Conservation (phyloP, 305 asterid species). For the Lippia alba region DNA sequence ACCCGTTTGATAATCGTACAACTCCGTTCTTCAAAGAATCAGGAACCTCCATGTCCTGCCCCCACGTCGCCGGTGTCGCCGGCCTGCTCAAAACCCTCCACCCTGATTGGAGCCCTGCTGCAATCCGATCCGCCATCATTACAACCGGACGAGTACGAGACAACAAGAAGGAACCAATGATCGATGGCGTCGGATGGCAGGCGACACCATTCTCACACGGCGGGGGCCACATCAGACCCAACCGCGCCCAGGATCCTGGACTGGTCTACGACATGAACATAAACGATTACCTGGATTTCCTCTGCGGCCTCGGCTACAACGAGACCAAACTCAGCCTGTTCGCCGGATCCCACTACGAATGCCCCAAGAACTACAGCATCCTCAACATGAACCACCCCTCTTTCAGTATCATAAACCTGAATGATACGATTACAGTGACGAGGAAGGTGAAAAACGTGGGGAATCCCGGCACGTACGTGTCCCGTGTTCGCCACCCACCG, state of each 20-base stretch:
- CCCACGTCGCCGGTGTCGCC: conserved; percentile 74
- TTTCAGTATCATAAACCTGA: conserved; percentile 39
- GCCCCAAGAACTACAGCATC: conserved; percentile 49
- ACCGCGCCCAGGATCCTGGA: conserved; percentile 74
- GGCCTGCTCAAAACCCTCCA: conserved; percentile 66
- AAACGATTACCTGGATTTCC: conserved; percentile 60
- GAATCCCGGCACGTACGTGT: conserved; percentile 48
- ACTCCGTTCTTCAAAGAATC: conserved; percentile 46
- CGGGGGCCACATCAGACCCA: conserved; percentile 68
- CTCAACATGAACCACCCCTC: conserved; percentile 73
- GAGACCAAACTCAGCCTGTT: conserved; percentile 32
- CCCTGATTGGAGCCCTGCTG: conserved; percentile 82
- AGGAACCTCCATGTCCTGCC: conserved; percentile 90
- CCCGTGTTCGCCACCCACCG: conserved; percentile 39
- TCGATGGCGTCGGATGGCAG: conserved; percentile 19
- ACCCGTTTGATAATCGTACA: conserved; percentile 40
- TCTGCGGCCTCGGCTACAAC: conserved; percentile 67
- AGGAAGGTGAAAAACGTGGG: conserved; percentile 73
- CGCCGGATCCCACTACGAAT: conserved; percentile 32
- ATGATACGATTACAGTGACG: conserved; percentile 37
- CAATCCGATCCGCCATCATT: conserved; percentile 74
- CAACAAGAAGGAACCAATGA: conserved; percentile 47
- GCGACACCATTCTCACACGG: conserved; percentile 61
- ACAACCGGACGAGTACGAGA: conserved; percentile 65
- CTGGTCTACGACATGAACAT: conserved; percentile 69